Evolutionary conservation across 2,329 filamentous ascomycete genomes (phyloP), one percentile per base, ranked within the genome.

Genomic region (Trichoderma koningiopsis): DNA sequence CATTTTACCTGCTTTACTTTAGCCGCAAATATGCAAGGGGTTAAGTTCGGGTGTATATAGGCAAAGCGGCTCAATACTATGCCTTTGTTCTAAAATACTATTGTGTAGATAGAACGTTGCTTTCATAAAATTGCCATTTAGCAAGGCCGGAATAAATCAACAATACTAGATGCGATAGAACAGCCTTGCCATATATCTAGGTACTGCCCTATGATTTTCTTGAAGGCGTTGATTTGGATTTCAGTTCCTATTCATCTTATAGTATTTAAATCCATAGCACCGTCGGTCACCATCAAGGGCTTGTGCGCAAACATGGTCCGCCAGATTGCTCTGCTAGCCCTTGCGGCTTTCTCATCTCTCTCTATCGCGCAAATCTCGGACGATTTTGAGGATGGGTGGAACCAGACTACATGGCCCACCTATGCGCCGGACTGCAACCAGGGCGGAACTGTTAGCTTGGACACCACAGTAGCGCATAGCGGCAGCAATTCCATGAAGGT

Each of bases 401-500:
- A 67, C 40, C 64, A 67, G 40, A 67, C 22, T 40, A 52, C 8
- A 49, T 67, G 64, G 64, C 55, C 64, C 55, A 52, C 55, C 40
- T 52, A 49, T 4, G 64, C 55, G 22, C 64, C 64, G 27, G 13
- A 19, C 52, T 67, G 64, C 43, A 67, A 59, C 31, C 64, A 67
- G 31, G 64, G 64, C n/a, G 64, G 64, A 31, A 67, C 40, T 43
- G 55, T 59, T 55, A 67, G 64, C 16, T 55, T 67, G 10, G 64
- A 67, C 29, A 67, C 64, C n/a, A 67, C 55, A 59, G 55, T 67
- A 37, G 64, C 64, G 19, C 64, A 67, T 58, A 67, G 53, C 29
- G 64, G 64, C 35, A 67, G 55, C 40, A 67, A 67, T 16, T 67
- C 64, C 8, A 67, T 67, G 10, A 67, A 67, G n/a, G 55, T 67